Conservation (phyloP, 1,284 basidiomycete species). For the Austropuccinia psidii region DNA sequence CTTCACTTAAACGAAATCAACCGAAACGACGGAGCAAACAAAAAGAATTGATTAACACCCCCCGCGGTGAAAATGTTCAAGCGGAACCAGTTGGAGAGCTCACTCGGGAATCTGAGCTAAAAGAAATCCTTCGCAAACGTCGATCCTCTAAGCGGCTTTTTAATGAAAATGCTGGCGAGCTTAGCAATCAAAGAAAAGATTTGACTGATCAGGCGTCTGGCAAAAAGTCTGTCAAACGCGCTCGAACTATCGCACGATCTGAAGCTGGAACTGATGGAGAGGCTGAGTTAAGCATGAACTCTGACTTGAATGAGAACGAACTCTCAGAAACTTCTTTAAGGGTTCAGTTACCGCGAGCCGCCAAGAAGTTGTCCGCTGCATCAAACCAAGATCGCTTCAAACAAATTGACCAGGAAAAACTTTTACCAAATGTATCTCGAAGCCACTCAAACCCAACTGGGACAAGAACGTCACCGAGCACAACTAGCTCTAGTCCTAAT, state of each 20-base stretch:
- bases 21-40: neutral
- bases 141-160: neutral
- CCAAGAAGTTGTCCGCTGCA: neutral
- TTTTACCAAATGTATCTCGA: neutral
- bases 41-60: neutral
- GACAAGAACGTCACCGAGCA: neutral
- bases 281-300: neutral
- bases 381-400: neutral
- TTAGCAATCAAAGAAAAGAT: neutral
- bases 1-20: conserved; percentile 3
- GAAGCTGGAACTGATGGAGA: conserved; percentile 1
- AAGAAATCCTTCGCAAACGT: conserved; percentile 26
- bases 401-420: no score
- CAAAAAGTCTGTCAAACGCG: conserved; percentile 15
- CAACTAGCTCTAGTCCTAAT: neutral
- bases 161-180: neutral
- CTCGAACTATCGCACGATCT: neutral
- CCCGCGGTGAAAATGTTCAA: neutral
- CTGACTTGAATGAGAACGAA: conserved; percentile 14
- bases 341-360: conserved; percentile 10
- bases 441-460: conserved; percentile 3
- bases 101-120: conserved; percentile 22
- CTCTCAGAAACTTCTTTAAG: neutral
- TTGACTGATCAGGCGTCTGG: neutral
- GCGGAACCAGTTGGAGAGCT: conserved; percentile 2